Base-by-base conservation (phyloP, 352 stramenopile species). In the Phytophthora fragariae region DNA sequence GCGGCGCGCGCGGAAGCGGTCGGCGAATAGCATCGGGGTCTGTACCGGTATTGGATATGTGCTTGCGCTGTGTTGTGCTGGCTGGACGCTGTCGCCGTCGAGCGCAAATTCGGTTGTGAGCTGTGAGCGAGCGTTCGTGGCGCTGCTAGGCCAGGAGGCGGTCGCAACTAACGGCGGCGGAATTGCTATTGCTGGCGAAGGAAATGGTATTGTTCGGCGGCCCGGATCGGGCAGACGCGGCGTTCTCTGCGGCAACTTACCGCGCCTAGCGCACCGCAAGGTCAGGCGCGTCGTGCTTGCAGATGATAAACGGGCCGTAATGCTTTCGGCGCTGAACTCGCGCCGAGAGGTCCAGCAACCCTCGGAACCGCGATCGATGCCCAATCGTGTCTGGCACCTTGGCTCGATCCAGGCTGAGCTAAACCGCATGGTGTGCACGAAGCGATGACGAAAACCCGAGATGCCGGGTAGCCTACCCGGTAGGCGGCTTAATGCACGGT, bases 1-100 rank as follows among this genome's bases (percentile, higher is more conserved):
- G 19, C 53, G 64, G 14, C 33, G 52, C 3, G 71, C 57, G 6
- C 57, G 66, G 66, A 59, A 73, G 14, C 65, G 70, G 50, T 73
- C 59, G 21, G 53, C 52, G 21, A 65, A 55, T 17, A 73, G 35
- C 52, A 46, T 68, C 17, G 56, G 17, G 41, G 10, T 12, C 14
- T 15, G 35, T 12, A 15, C 33, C 19, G 19, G 19, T 21, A 21
- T 21, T 21, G 19, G 19, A 21, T 21, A 21, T 21, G 11, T 14
- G 9, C 35, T 41, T 41, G 9, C 9, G 41, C 41, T 6, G 41
- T 7, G 14, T 0, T 49, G 14, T 9, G 41, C 41, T 19, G 41
- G 9, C 35, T 39, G 35, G 9, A 39, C 5, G 2, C 41, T 49
- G 41, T 49, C 5, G 41, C 41, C 41, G 47, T 41, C 17, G 47